Conservation (phyloP, 129 eudicot genomes). For the Chrysanthemum makinoi region DNA sequence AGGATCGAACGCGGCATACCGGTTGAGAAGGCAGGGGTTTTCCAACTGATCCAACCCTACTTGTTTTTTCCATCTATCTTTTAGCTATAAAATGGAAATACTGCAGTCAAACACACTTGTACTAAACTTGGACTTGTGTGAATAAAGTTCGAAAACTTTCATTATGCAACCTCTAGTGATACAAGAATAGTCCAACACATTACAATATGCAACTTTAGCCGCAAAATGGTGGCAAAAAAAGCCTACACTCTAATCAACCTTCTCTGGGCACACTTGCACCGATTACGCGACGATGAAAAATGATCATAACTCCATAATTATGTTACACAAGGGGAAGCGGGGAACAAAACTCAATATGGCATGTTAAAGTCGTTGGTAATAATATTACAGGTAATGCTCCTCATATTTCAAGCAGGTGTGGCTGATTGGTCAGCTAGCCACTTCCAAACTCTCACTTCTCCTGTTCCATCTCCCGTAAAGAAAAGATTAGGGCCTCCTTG, state of each 20-base stretch:
- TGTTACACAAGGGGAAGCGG: not conserved
- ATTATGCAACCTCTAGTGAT: conserved; percentile 22
- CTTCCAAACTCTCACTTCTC: conserved; percentile 84
- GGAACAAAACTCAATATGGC: not conserved
- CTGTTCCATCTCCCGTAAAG: conserved; percentile 94
- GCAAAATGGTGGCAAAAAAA: not conserved
- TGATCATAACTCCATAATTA: conserved; percentile 21
- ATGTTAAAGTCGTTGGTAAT: not conserved
- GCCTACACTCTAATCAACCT: conserved; percentile 11
- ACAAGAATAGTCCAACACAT: conserved; percentile 26
- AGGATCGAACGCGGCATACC: too few relatives aligned
- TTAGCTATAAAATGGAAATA: not conserved
- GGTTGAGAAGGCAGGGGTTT: too few relatives aligned
- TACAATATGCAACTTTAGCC: conserved; percentile 20
- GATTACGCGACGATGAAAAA: not conserved
- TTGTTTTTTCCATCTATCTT: too few relatives aligned
- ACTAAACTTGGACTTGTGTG: too few relatives aligned
- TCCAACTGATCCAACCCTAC: too few relatives aligned
- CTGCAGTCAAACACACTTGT: not conserved
- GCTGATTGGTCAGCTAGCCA: conserved; percentile 63
- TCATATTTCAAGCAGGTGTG: conserved; percentile 25
- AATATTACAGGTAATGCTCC: conserved; percentile 29
- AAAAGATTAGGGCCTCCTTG: conserved; percentile 84
- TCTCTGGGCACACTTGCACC: conserved; percentile 3
- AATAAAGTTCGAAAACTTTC: conserved; percentile 15